Base-by-base conservation (phyloP, 768 basidiomycete species). In the Tephrocybe rancida region DNA sequence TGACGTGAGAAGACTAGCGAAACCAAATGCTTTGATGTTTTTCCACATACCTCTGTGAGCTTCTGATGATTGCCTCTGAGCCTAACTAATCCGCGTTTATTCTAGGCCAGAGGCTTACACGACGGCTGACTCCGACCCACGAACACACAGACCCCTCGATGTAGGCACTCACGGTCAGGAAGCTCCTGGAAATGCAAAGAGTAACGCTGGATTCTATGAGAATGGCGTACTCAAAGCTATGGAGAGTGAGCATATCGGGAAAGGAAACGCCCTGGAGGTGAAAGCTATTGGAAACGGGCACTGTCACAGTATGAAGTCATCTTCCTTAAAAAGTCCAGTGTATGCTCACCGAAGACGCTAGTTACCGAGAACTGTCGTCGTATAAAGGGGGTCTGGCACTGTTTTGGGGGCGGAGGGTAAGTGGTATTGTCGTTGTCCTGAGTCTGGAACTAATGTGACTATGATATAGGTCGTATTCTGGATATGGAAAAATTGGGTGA, bases 1-100 rank as follows among this genome's bases (percentile, higher is more conserved):
- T 0, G 65, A 75, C 44, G 68, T 70, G 21, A 70, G 73, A 61
- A 77, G 75, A 50, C 76, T 95, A 2, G 92, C 90, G 3, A 98
- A 97, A 69, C 96, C 96, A 1, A 98, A 98, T 63, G 96, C 93
- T 0, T 69, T 98, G 60, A 91, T 93, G 89, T 97, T 96, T 73
- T 98, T 97, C 85, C 96, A 98, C 61, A 98, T 99, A 43, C 96
- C 96, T 47, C 65, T 98, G 88, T 92, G 65, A 19, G 87, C 75
- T 26, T 43, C 19, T 43, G 22, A 26, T 6, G 48, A 0, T 24
- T 10, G 25, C 10, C 27, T 56, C 25, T 24, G 26, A 21, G 30
- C 13, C 34, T 43, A 21, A 42, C 26, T 43, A 47, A 54, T 52
- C 44, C 41, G 30, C 50, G 38, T 22, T n/a, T 34, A 6, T 27